Evolutionary conservation across 2,329 filamentous ascomycete species (phyloP).

Genomic region (Pseudopithomyces chartarum): DNA sequence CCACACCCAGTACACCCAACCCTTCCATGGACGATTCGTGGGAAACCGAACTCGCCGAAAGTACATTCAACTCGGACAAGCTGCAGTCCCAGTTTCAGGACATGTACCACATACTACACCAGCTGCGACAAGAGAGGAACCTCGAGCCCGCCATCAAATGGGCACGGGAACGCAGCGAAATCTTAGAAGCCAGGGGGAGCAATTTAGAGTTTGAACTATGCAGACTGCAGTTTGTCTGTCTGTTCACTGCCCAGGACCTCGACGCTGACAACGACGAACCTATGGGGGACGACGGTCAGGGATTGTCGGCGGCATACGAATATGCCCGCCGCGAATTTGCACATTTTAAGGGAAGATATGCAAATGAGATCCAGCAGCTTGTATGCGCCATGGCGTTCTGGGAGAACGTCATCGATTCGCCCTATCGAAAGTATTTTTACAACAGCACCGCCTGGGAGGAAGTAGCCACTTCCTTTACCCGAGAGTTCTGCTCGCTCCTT

Average conservation of each 20-base stretch:
- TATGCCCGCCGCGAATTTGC: slow-evolving; percentile 79
- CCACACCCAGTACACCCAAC: slow-evolving; percentile 42
- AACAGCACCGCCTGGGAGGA: slow-evolving; percentile 79
- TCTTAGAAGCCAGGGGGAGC: slow-evolving; percentile 80
- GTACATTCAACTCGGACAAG: slow-evolving; percentile 65
- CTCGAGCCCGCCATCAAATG: slow-evolving; percentile 84
- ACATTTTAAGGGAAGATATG: slow-evolving; percentile 74
- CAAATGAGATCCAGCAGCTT: slow-evolving; percentile 79
- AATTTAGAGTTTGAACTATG: slow-evolving; percentile 95
- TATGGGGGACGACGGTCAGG: slow-evolving; percentile 43
- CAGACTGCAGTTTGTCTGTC: slow-evolving; percentile 85
- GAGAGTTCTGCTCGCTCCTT: slow-evolving; percentile 91
- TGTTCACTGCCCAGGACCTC: slow-evolving; percentile 60
- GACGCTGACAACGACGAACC: slow-evolving; percentile 60
- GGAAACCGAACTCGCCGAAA: slow-evolving; percentile 56
- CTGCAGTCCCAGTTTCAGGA: slow-evolving; percentile 81
- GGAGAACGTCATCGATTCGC: slow-evolving; percentile 74
- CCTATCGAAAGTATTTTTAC: slow-evolving; percentile 79
- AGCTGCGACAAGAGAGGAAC: slow-evolving; percentile 73
- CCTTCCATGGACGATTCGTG: slow-evolving; percentile 41
- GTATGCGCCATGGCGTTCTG: slow-evolving; percentile 80
- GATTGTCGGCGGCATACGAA: slow-evolving; percentile 67
- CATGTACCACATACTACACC: slow-evolving; percentile 88
- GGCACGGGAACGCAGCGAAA: slow-evolving; percentile 72
- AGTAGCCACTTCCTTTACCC: slow-evolving; percentile 83